Conservation (phyloP, 306 rosid species). For the Potentilla sterilis region DNA sequence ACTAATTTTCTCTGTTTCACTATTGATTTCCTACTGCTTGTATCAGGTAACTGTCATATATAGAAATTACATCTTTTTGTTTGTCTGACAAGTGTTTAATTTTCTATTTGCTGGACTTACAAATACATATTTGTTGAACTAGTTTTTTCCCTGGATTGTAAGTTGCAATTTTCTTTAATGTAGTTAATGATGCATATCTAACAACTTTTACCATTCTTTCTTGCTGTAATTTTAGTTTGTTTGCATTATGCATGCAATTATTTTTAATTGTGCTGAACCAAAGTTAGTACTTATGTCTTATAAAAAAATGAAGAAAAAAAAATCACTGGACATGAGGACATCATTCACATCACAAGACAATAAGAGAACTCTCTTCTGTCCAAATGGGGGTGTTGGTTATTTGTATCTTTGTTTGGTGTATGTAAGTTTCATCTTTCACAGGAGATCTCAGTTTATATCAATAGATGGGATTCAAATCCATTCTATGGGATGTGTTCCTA, state of each 20-base stretch:
- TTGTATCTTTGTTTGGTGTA: background rate
- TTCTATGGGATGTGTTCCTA: background rate
- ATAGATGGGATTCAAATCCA: background rate
- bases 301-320: background rate
- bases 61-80: background rate
- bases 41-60: slow-evolving; percentile 58
- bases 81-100: background rate
- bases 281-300: too few relatives aligned
- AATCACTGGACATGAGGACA: background rate
- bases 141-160: background rate
- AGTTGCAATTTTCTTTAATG: background rate
- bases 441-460: background rate
- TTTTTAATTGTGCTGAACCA: too few relatives aligned
- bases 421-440: background rate
- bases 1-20: slow-evolving; percentile 51
- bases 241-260: background rate
- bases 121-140: background rate
- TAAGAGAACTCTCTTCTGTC: background rate
- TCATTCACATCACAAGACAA: background rate
- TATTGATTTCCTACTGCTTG: slow-evolving; percentile 63
- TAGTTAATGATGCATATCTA: background rate
- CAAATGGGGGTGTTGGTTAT: background rate
- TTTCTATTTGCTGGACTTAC: background rate
- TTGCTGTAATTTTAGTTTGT: background rate
- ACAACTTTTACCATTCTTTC: background rate